phyloP scores from a whole-genome alignment of 768 basidiomycete genomes.

The Phaeotremella fagi region DNA sequence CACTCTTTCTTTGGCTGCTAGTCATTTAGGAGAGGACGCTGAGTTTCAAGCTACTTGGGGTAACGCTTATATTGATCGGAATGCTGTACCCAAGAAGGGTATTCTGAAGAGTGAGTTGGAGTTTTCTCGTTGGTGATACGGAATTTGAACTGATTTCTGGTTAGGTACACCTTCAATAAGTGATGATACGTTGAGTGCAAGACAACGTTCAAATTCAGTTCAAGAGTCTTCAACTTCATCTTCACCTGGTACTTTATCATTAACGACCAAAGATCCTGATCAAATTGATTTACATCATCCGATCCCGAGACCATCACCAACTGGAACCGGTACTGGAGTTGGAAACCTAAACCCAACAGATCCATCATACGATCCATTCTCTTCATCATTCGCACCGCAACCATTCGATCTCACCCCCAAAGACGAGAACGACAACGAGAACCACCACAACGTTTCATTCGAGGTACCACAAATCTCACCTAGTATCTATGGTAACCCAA shows the following conservation, averaged over 20 bases:
- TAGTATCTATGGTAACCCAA: conserved; percentile 76
- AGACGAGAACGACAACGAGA: no score
- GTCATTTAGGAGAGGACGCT: conserved; percentile 42
- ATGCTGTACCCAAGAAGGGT: conserved; percentile 62
- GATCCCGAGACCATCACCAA: neutral
- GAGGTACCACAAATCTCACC: no score
- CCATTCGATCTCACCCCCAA: conserved; percentile 46
- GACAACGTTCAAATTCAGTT: conserved; percentile 72
- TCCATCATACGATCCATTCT: conserved; percentile 47
- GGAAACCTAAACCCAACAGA: no score
- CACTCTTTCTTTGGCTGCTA: conserved; percentile 27
- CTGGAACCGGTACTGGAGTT: neutral
- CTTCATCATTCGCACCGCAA: conserved; percentile 59
- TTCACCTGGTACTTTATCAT: conserved; percentile 70
- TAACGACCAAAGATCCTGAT: conserved; percentile 77
- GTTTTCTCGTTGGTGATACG: no score
- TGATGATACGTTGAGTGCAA: conserved; percentile 7
- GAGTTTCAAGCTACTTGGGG: conserved; percentile 65
- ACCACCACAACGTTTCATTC: no score
- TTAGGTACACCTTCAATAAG: conserved; percentile 21
- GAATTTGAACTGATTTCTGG: neutral
- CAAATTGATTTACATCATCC: conserved; percentile 58
- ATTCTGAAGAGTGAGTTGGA: conserved; percentile 87
- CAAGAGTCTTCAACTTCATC: conserved; percentile 52
- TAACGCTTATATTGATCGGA: conserved; percentile 65